phyloP scores from a whole-genome alignment of 345 rosid species.

The Excoecaria agallocha region DNA sequence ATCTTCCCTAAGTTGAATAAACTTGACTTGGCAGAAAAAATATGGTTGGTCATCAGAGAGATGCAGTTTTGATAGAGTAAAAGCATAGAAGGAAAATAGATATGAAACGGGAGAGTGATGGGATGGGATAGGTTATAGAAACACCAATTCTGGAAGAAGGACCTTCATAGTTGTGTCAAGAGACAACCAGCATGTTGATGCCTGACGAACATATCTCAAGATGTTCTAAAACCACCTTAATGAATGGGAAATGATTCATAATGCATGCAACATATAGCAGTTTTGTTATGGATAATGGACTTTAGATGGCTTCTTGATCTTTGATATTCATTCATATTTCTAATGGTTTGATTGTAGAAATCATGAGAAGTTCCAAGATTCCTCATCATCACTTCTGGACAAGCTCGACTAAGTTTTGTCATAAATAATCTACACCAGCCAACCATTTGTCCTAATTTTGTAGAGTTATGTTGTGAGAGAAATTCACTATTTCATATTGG shows the following conservation, averaged over 20 bases:
- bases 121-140: not conserved
- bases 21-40: conserved; percentile 44
- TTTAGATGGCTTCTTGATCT: not conserved
- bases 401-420: not conserved
- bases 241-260: not conserved
- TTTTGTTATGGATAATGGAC: not conserved
- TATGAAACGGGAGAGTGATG: not conserved
- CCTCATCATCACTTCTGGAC: not conserved
- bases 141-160: not conserved
- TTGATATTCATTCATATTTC: not conserved
- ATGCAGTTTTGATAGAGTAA: not conserved
- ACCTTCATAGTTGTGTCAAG: not conserved
- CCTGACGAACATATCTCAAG: not conserved
- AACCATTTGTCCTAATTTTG: not conserved
- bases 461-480: not conserved
- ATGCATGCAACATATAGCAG: not conserved
- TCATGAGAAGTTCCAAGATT: conserved; percentile 24
- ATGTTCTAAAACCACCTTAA: not conserved
- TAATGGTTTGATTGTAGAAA: conserved; percentile 45
- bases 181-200: not conserved
- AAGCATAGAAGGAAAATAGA: not conserved
- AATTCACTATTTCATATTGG: too few relatives aligned
- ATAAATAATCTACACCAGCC: not conserved
- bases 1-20: conserved; percentile 93
- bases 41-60: not conserved